phyloP scores from a whole-genome alignment of 345 rosid species.

The Erodium maritimum region DNA sequence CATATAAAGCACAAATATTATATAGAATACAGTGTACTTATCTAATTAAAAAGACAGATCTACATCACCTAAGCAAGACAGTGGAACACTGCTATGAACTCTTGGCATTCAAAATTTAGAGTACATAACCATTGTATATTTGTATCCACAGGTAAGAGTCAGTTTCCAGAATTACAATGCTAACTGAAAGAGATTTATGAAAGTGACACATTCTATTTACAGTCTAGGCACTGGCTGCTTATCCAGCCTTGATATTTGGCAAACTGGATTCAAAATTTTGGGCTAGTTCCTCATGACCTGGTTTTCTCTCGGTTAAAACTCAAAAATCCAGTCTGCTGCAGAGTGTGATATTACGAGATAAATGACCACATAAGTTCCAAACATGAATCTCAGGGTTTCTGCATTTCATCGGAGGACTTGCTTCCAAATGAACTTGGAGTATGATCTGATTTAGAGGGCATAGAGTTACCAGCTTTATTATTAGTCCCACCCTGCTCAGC shows the following conservation, averaged over 20 bases:
- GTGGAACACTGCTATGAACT: not conserved
- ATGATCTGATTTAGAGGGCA: not conserved
- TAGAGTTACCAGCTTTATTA: not conserved
- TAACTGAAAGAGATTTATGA: not conserved
- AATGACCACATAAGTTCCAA: too few species aligned
- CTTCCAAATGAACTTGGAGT: not conserved
- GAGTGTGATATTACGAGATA: not conserved
- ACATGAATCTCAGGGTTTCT: not conserved
- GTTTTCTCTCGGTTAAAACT: not conserved
- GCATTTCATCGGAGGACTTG: not conserved
- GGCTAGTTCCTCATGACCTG: not conserved
- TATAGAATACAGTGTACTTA: too few species aligned
- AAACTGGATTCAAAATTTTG: too few species aligned
- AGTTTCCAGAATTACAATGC: not conserved
- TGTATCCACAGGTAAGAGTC: not conserved
- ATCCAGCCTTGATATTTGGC: not conserved
- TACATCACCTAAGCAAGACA: not conserved
- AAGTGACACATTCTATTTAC: not conserved
- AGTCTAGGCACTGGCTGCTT: not conserved
- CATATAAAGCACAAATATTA: not conserved
- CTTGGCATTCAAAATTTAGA: not conserved
- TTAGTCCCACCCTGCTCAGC: conserved; percentile 18
- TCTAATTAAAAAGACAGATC: too few species aligned
- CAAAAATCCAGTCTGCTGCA: too few species aligned
- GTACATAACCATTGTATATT: not conserved